Conservation (phyloP, 1,139 yeast genomes). For the Spencermartinsiella ligniputridi region DNA sequence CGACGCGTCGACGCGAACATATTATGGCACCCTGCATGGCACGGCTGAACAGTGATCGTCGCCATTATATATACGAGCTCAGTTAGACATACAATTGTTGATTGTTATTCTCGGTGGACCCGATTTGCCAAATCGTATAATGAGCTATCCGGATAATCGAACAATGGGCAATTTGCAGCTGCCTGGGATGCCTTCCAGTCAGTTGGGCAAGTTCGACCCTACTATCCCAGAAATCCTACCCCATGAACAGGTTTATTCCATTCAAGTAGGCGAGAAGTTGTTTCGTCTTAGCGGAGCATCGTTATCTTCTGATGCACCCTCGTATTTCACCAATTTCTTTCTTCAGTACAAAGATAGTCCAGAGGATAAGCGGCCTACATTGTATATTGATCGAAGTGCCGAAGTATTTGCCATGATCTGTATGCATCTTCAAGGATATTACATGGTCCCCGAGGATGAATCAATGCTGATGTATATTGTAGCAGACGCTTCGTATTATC, state of each 20-base stretch:
- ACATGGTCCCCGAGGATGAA: conserved; percentile 54
- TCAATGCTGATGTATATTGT: conserved; percentile 57
- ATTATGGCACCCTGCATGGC: too few relatives aligned
- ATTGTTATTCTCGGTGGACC: too few relatives aligned
- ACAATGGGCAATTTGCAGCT: neutral
- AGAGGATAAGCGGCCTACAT: conserved; percentile 34
- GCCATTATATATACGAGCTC: too few relatives aligned
- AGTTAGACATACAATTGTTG: too few relatives aligned
- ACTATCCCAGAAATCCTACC: conserved; percentile 58
- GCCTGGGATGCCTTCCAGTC: conserved; percentile 2
- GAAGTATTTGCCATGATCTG: conserved; percentile 61
- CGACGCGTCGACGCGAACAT: too few relatives aligned
- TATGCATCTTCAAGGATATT: conserved; percentile 66
- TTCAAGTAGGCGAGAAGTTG: conserved; percentile 63
- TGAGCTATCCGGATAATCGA: neutral
- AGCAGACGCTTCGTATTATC: conserved; percentile 72
- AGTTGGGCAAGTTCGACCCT: conserved; percentile 37
- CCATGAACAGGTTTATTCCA: conserved; percentile 59
- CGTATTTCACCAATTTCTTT: conserved; percentile 46
- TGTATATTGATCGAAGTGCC: conserved; percentile 80
- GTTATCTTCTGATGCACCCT: conserved; percentile 68
- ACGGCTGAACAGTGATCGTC: too few relatives aligned
- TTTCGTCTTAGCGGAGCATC: conserved; percentile 68
- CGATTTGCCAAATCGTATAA: too few relatives aligned
- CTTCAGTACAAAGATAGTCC: conserved; percentile 25